Base-by-base conservation (phyloP, 2,329 filamentous ascomycete genomes). In the Tolypocladium tundrense region DNA sequence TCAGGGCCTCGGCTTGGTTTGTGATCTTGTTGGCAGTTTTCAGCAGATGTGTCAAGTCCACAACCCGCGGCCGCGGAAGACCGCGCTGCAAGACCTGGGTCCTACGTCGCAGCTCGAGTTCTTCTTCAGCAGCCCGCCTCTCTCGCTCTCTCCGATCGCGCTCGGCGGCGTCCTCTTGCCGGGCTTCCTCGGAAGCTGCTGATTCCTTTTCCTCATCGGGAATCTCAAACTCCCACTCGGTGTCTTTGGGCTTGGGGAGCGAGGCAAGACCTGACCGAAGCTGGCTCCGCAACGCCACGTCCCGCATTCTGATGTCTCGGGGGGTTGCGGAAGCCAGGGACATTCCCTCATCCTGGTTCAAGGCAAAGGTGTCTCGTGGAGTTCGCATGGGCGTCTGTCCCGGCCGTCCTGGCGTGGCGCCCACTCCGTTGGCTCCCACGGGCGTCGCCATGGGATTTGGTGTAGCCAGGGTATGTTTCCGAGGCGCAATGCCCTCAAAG, bases 371-470 rank as follows among this genome's bases (percentile, higher is more conserved):
- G 68, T 99, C 94, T 59, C 94, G 85, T 11, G 93, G 93, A 10
- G 92, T 97, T 59, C 89, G 85, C 76, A 96, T 77, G 1, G 93
- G 91, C 0, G 93, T 96, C 59, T 91, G 87, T 21, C 90, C 90
- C 54, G 86, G 82, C 6, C 83, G 82, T 57, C 79, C 75, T 8
- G 86, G 85, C 16, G 90, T 95, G 14, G 87, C 85, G 33, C 84
- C 87, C 35, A 84, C 77, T 31, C 84, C 88, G 60, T 81, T 82
- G 1, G 77, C 78, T 57, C 89, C 83, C 63, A 96, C 81, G 1
- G 94, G 94, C 0, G 94, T 99, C 0, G 94, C 92, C 77, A 99
- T 81, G 0, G 94, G 94, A 69, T 99, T 99, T 0, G 94, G 94
- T 0, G 94, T 99, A n/a, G 91, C 83, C 58, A 93, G 83, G 40